Evolutionary conservation across 202 grass and related monocot species (phyloP), one percentile per base, ranked within the genome.

Genomic region (Saccharum hybrid): DNA sequence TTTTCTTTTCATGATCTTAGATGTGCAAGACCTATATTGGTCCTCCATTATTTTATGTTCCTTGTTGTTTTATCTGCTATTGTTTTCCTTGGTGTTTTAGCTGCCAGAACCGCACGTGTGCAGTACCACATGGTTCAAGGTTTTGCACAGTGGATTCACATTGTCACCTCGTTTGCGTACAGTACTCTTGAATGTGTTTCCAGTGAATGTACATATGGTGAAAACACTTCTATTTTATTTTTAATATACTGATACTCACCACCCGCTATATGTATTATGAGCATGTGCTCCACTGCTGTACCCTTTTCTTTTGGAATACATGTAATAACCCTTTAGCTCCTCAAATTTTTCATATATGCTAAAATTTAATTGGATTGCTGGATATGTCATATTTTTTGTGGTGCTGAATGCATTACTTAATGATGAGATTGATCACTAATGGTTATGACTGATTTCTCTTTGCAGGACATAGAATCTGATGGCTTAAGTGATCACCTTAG

Each of bases 381-480:
- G 10, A 30, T 28, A 33, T 62, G 4, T 22, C 2, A 60, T 36
- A 37, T 13, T 68, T 63, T 78, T 4, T 42, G 4, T 46, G 26
- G 26, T 75, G 15, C n/a, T 28, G 31, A 75, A 42, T 73, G 66
- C 7, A 19, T 23, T 12, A 51, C 6, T 66, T 45, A n/a, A 49
- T 14, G 16, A 38, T 48, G 16, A 75, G 19, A 4, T 15, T 43
- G 72, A 11, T 46, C 5, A 21, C 40, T 57, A 21, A 57, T 57
- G 52, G 6, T 52, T 77, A 39, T 18, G 3, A 60, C 7, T 43
- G 15, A 52, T 71, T 46, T 84, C 2, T 87, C 3, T 62, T 48
- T 87, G 46, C 54, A 99, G 96, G 91, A 99, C 72, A 78, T 94
- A 63, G 96, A 99, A 83, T 92, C 93, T 49, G 93, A 99, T 38